Conservation (phyloP, 768 basidiomycete genomes). For the Cystobasidium onofrii region DNA sequence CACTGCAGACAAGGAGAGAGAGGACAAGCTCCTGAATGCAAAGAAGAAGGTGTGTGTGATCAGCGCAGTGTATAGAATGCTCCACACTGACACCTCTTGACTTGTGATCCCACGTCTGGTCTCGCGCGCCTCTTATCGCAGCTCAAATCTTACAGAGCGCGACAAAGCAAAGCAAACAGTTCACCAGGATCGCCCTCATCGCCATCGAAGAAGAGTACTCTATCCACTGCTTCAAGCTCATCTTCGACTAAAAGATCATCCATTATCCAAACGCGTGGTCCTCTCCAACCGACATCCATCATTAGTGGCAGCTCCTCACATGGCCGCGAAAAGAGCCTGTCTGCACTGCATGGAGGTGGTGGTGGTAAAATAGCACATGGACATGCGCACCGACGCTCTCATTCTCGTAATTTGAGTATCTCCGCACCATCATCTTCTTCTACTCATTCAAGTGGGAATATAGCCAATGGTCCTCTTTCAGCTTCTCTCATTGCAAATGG, state of each 20-base stretch:
- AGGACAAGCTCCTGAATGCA: conserved; percentile 39
- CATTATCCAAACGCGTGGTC: not conserved
- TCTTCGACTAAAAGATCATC: not conserved
- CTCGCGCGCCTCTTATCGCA: not conserved
- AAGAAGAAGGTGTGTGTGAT: conserved; percentile 39
- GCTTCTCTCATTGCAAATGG: not conserved
- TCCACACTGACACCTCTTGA: not conserved
- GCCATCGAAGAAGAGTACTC: not conserved
- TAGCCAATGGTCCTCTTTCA: not conserved
- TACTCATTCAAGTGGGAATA: no score
- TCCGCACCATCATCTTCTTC: not conserved
- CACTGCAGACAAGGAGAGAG: conserved; percentile 31
- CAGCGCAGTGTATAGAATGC: not conserved
- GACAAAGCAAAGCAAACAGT: conserved; percentile 25
- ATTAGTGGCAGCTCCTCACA: not conserved
- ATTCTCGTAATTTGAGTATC: not conserved
- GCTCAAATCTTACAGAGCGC: conserved; percentile 40
- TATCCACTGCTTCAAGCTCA: not conserved
- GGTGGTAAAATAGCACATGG: not conserved
- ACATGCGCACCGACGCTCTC: not conserved
- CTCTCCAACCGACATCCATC: not conserved
- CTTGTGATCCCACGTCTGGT: not conserved
- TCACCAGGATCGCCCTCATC: not conserved
- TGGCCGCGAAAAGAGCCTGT: not conserved
- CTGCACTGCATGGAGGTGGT: not conserved